Evolutionary conservation across 768 basidiomycete species (phyloP), one percentile per base, ranked within the genome.

Genomic region (Lactifluus volemus): DNA sequence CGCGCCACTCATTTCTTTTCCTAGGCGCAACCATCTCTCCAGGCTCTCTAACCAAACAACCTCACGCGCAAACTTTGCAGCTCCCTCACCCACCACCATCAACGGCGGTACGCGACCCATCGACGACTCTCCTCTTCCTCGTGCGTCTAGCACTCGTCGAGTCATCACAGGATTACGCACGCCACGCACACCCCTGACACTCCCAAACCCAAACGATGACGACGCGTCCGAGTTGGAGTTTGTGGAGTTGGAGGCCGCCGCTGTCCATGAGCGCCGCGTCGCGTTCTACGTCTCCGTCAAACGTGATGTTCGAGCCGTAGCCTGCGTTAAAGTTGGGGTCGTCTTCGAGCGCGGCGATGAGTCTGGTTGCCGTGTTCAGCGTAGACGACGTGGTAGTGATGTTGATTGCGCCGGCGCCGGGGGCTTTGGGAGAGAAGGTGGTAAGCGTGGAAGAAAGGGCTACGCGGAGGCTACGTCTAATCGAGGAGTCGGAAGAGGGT

Each of bases 201-300:
- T 83, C 30, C 89, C 90, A 68, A 88, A 92, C 30, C 88, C 90
- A n/a, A 73, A 58, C 11, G 49, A 17, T 32, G 4, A 42, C 8
- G 39, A 25, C 4, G 19, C 29, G 7, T 30, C 42, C 7, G 30
- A 4, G 44, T 9, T 5, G 7, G n/a, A 0, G 34, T 11, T 17
- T 71, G 29, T 25, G 25, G 25, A 25, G 2, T 25, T 2, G 25
- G 25, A 1, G 68, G 0, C 71, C 70, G 2, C 71, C 72, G 25
- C 80, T 79, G 21, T 75, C 73, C 84, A 89, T 88, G 58, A 92
- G 75, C 12, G 87, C 79, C 8, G 90, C 89, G 66, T 92, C 90
- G 66, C 90, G 92, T 73, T 92, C 90, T 17, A 91, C 89, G 2
- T 74, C 75, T 15, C 91, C 88, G 19, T 81, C 76, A 3, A 85